Percentiles rank a stretch among this genome's conserved stretches.
Conservation (phyloP, 306 rosid genomes). For the Ceratonia siliqua region DNA sequence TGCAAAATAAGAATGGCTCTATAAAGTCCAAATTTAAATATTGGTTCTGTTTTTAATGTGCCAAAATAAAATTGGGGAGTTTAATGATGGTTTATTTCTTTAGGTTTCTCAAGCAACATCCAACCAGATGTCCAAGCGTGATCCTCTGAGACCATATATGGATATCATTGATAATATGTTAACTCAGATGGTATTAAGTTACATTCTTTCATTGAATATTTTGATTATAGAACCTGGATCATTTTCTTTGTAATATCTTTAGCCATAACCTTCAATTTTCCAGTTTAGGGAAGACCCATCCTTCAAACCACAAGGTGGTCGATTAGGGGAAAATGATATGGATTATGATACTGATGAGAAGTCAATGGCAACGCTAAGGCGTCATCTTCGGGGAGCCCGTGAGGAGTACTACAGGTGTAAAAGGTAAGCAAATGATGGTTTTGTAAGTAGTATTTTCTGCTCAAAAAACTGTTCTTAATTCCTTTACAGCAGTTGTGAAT, state of each 20-base stretch:
- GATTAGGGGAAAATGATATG: conserved; percentile 85
- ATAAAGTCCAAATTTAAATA: conserved; percentile 10
- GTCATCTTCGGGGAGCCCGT: conserved; percentile 88
- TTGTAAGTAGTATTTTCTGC: conserved; percentile 30
- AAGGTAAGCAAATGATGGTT: conserved; percentile 57
- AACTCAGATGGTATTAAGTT: conserved; percentile 69
- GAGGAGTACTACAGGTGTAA: conserved; percentile 92
- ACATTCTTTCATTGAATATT: conserved; percentile 15
- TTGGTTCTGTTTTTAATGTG: neutral
- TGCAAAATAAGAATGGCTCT: conserved; percentile 15
- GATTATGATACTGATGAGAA: conserved; percentile 98
- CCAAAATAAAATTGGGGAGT: neutral
- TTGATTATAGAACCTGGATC: conserved; percentile 11
- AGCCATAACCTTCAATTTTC: conserved; percentile 30
- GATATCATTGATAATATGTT: conserved; percentile 77
- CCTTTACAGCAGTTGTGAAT: neutral
- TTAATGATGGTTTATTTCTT: conserved; percentile 32
- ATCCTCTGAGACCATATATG: conserved; percentile 93
- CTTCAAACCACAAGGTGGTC: conserved; percentile 96
- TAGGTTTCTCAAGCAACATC: conserved; percentile 98
- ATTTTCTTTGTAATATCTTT: conserved; percentile 29
- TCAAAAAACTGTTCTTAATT: conserved; percentile 12
- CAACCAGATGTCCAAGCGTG: conserved; percentile 90
- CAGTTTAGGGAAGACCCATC: conserved; percentile 93
- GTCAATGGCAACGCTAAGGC: conserved; percentile 95